Conservation (phyloP, 176 grass and related monocot species). For the Tillandsia fasciculata region DNA sequence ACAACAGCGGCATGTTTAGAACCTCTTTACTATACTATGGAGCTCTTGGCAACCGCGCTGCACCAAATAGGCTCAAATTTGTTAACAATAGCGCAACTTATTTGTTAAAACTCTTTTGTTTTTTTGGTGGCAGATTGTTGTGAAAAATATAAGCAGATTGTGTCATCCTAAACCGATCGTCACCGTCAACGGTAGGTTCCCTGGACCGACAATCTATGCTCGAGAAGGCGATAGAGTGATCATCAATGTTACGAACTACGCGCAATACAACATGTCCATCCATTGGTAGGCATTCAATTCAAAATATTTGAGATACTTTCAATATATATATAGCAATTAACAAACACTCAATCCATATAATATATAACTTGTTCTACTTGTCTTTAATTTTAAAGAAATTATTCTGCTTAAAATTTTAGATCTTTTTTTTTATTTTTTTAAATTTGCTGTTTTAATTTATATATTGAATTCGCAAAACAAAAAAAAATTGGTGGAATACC, state of each 20-base stretch:
- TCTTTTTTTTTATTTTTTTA: too few species aligned
- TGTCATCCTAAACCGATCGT: slow-evolving; percentile 47
- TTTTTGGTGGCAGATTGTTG: slow-evolving; percentile 24
- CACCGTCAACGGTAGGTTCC: slow-evolving; percentile 48
- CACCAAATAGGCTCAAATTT: too few species aligned
- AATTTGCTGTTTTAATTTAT: too few species aligned
- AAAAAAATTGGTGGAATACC: too few species aligned
- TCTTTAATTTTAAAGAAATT: too few species aligned
- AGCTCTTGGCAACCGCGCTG: too few species aligned
- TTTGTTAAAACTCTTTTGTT: background rate
- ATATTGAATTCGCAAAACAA: too few species aligned
- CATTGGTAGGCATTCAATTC: slow-evolving; percentile 32
- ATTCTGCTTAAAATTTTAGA: too few species aligned
- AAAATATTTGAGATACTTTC: background rate
- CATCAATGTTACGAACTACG: slow-evolving; percentile 40
- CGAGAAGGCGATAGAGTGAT: slow-evolving; percentile 48
- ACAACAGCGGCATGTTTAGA: too few species aligned
- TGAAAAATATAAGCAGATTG: slow-evolving; percentile 48
- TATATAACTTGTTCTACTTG: too few species aligned
- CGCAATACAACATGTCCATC: slow-evolving; percentile 44
- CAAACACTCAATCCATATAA: too few species aligned
- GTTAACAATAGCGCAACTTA: background rate
- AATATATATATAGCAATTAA: background rate
- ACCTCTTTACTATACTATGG: too few species aligned
- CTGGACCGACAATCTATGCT: slow-evolving; percentile 50